phyloP scores from a whole-genome alignment of 1,284 basidiomycete species.

The Trichosporon sp. region DNA sequence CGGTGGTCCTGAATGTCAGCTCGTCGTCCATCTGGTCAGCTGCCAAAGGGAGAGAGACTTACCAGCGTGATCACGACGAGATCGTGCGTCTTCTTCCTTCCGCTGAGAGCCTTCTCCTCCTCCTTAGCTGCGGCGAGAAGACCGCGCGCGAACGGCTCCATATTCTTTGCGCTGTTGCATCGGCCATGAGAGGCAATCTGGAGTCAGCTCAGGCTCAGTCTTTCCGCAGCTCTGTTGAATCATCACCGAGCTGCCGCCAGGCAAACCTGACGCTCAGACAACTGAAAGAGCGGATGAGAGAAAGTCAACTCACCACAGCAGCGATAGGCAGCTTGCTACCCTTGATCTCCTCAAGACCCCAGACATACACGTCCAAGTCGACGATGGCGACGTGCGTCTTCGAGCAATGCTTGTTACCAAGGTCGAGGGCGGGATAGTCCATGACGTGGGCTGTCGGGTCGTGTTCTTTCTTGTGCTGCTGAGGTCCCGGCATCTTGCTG shows the following conservation, averaged over 20 bases:
- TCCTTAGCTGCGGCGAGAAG: slow-evolving; percentile 26
- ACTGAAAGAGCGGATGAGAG: not conserved
- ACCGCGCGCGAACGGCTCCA: slow-evolving; percentile 37
- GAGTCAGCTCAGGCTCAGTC: not conserved
- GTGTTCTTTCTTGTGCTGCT: too few species aligned
- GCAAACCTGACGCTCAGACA: not conserved
- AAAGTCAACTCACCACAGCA: slow-evolving; percentile 30
- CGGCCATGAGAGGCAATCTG: slow-evolving; percentile 43
- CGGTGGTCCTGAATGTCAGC: slow-evolving; percentile 61
- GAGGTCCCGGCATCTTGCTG: not conserved
- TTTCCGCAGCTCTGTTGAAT: too few species aligned
- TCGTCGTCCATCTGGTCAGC: slow-evolving; percentile 2
- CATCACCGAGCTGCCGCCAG: too few species aligned
- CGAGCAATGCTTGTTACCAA: slow-evolving; percentile 19
- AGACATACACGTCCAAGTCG: slow-evolving; percentile 38
- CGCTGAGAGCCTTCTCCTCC: slow-evolving; percentile 9
- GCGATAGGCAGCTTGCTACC: slow-evolving; percentile 25
- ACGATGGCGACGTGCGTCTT: slow-evolving; percentile 22
- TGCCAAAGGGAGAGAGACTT: too few species aligned
- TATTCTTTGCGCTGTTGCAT: slow-evolving; percentile 33
- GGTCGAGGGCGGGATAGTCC: slow-evolving; percentile 32
- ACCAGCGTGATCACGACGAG: slow-evolving; percentile 44
- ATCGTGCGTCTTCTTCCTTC: slow-evolving; percentile 27
- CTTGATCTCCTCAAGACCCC: slow-evolving; percentile 39
- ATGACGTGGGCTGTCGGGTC: slow-evolving; percentile 19